Conservation (phyloP, 306 rosid species). For the Amphicarpaea edgeworthii region DNA sequence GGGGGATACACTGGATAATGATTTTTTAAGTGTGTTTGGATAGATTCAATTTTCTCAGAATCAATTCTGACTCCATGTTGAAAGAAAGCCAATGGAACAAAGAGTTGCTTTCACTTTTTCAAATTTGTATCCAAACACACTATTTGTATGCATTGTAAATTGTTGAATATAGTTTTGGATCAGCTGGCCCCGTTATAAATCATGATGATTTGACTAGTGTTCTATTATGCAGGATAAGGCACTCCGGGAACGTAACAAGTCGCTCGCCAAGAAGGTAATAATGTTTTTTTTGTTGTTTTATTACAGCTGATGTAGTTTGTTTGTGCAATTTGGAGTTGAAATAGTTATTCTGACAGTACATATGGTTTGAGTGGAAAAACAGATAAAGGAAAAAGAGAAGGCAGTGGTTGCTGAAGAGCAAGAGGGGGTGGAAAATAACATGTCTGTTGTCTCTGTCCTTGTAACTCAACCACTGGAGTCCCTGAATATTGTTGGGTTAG, state of each 20-base stretch:
- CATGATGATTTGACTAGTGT: slow-evolving; percentile 3
- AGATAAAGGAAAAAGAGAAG: slow-evolving; percentile 84
- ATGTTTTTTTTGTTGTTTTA: background rate
- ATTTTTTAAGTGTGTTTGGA: too few relatives aligned
- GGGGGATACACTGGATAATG: background rate
- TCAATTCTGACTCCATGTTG: too few relatives aligned
- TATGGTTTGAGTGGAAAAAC: slow-evolving; percentile 37
- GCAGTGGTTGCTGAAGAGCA: slow-evolving; percentile 46
- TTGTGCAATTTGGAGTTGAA: slow-evolving; percentile 11
- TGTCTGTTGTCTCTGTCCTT: slow-evolving; percentile 38
- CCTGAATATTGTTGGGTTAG: slow-evolving; percentile 57
- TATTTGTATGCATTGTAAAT: background rate
- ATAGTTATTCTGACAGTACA: background rate
- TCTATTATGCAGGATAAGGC: slow-evolving; percentile 67
- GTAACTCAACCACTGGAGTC: slow-evolving; percentile 56
- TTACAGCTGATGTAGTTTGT: background rate
- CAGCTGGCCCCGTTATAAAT: background rate
- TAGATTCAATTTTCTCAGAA: too few relatives aligned
- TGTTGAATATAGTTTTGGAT: background rate
- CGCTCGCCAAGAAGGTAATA: slow-evolving; percentile 68
- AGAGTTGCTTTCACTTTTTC: too few relatives aligned
- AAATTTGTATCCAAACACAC: too few relatives aligned
- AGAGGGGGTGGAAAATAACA: slow-evolving; percentile 46
- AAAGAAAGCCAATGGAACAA: too few relatives aligned
- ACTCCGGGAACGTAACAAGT: slow-evolving; percentile 75